Conservation (phyloP, 148 eudicot species). For the Vaccinium darrowii region DNA sequence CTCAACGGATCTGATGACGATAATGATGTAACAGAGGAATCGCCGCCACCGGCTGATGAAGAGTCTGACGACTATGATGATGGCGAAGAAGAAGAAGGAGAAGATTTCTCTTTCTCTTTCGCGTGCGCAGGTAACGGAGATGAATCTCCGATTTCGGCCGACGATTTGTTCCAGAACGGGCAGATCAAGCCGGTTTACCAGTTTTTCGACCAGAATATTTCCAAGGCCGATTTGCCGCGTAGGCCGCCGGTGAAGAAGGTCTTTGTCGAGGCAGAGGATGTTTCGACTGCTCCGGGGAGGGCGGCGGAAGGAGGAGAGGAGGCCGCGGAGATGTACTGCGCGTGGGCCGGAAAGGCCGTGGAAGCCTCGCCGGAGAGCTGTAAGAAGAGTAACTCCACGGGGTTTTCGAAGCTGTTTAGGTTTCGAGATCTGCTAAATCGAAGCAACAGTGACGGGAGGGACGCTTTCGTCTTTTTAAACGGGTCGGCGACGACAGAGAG, state of each 20-base stretch:
- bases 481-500: background rate
- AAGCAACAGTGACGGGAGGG: constrained; percentile 81
- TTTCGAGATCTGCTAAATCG: constrained; percentile 53
- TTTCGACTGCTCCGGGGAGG: constrained; percentile 3
- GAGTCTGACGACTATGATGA: background rate
- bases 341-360: constrained; percentile 39
- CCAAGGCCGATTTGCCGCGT: constrained; percentile 5
- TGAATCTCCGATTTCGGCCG: constrained; percentile 47
- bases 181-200: constrained; percentile 58
- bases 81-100: constrained; percentile 29
- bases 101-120: constrained; percentile 51
- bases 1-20: background rate
- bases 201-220: constrained; percentile 28
- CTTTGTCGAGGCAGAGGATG: constrained; percentile 36
- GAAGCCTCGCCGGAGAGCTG: constrained; percentile 42
- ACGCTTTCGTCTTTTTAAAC: constrained; percentile 65
- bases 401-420: constrained; percentile 81
- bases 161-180: constrained; percentile 64
- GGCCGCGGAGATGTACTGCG: constrained; percentile 47
- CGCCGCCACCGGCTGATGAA: background rate
- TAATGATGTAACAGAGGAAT: background rate
- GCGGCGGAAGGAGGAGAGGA: background rate
- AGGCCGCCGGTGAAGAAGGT: constrained; percentile 55
- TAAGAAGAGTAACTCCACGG: constrained; percentile 89
- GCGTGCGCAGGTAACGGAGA: constrained; percentile 16